Base-by-base conservation (phyloP, 2,329 filamentous ascomycete genomes). In the Fusarium paranaense region DNA sequence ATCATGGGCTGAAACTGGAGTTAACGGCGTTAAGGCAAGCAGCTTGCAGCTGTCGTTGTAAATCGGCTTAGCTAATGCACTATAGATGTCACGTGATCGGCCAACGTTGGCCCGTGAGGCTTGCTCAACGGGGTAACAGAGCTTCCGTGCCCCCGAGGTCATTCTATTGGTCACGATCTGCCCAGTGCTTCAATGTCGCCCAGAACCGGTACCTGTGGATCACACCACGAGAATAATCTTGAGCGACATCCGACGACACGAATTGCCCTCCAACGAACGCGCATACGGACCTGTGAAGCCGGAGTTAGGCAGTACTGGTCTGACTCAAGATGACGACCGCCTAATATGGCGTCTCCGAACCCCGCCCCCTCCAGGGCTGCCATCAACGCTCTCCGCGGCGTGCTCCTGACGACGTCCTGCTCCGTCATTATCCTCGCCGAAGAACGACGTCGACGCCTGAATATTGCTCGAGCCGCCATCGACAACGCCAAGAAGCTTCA, bases 391-490 rank as follows among this genome's bases (percentile, higher is more conserved):
- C 86, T 90, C 38, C 87, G 88, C 70, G 86, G 88, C 71, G 84
- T 90, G 67, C 85, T 89, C 64, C 80, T 90, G 18, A 89, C 88
- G 60, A 90, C 88, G 3, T 89, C 88, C 10, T 90, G 88, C 77
- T 90, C 88, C 47, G 84, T 90, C 64, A 85, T 86, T 59, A 79
- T 89, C 30, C 82, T 90, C 64, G 84, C 89, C 66, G 88, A 90
- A 80, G 89, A 90, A 79, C 87, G 88, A 57, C 85, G 88, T 68
- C 87, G 87, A 66, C 86, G 88, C 30, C 86, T 90, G 70, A 86
- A 86, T 64, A 83, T 88, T 52, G 85, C 87, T 37, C 83, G 83
- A 52, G 82, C 86, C 22, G 86, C 87, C 18, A 83, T 88, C 38
- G 83, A 87, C 5, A 90, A 90, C 82, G 87, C 86, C 25, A 82